Evolutionary conservation across 2,329 filamentous ascomycete genomes (phyloP), one percentile per base, ranked within the genome.

Genomic region (Didymella segeticola): DNA sequence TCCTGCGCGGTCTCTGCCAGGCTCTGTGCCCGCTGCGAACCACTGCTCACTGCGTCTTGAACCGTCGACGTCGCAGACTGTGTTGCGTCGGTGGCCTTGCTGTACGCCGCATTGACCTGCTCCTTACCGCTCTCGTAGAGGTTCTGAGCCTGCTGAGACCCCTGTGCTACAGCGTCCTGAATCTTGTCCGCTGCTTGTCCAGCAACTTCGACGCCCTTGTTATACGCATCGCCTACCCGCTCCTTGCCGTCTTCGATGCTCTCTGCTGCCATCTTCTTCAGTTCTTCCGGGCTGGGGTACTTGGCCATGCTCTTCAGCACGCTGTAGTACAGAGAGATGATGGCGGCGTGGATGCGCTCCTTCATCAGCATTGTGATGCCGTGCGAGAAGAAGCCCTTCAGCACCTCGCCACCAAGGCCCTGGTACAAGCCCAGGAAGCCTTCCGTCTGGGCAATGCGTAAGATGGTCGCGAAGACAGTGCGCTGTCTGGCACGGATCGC

Each of bases 361-460:
- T 96, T 96, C 53, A 90, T 86, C 47, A 93, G 78, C 90, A 96
- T 96, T 1, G 91, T 93, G 45, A 92, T 83, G 0, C 92, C 92
- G 66, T 96, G 91, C 19, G 86, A 87, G 66, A 96, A 87, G 76
- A 96, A 96, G 0, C 89, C 89, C 66, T 92, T 93, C 8, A 93
- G 74, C 3, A 96, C 80, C 74, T 96, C 90, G 4, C 87, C 89
- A 12, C 81, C 82, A 0, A 96, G 78, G 5, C 91, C 92, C 42
- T 89, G 85, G 69, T 96, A 96, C 8, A 96, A 76, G 0, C 86
- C 88, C 4, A 71, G 69, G 0, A 87, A 56, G 0, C 92, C 92
- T 67, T 96, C 90, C 0, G 77, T 80, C 38, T 80, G 82, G 26
- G 77, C 78, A 51, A 84, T 83, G 17, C 80, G 78, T 20, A 85